Conservation (phyloP, 345 rosid genomes). For the Gossypium ekmanianum region DNA sequence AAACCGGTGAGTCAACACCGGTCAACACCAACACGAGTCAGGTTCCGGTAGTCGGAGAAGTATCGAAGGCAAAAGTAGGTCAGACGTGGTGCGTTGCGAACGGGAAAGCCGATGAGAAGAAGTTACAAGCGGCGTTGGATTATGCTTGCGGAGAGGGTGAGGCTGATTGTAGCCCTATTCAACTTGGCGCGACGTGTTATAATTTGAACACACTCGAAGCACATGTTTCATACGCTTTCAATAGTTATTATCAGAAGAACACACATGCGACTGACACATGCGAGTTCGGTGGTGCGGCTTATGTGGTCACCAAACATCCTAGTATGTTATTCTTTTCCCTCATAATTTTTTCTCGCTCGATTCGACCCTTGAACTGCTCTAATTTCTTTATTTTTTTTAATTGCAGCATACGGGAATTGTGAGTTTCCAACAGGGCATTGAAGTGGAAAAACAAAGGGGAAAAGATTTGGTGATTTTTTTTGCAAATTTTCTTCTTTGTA, state of each 20-base stretch:
- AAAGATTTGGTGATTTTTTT: no score
- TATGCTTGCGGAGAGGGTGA: slow-evolving; percentile 67
- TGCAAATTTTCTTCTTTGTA: no score
- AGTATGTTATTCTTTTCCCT: slow-evolving; percentile 34
- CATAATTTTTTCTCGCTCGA: no score
- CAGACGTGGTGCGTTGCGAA: no score
- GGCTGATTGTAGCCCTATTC: slow-evolving; percentile 85
- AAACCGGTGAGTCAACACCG: no score
- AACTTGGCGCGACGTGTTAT: slow-evolving; percentile 62
- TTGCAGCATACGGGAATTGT: slow-evolving; percentile 51
- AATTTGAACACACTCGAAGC: slow-evolving; percentile 45
- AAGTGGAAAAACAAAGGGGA: neutral
- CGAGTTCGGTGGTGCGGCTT: slow-evolving; percentile 65
- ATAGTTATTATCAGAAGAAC: slow-evolving; percentile 80
- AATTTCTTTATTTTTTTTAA: neutral
- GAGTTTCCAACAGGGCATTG: slow-evolving; percentile 46
- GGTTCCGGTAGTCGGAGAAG: no score
- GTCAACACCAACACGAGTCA: no score
- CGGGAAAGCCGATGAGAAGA: no score
- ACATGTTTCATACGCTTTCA: slow-evolving; percentile 86
- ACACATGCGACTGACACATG: slow-evolving; percentile 61
- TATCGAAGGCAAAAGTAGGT: no score
- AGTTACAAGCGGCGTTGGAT: no score
- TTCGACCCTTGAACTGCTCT: neutral
- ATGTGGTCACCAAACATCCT: slow-evolving; percentile 64